These are phyloP conservation scores for Aspergillus incahuasiensis DNA, from an alignment of 495 filamentous ascomycete genomes.

Conservation along the genomic window DNA sequence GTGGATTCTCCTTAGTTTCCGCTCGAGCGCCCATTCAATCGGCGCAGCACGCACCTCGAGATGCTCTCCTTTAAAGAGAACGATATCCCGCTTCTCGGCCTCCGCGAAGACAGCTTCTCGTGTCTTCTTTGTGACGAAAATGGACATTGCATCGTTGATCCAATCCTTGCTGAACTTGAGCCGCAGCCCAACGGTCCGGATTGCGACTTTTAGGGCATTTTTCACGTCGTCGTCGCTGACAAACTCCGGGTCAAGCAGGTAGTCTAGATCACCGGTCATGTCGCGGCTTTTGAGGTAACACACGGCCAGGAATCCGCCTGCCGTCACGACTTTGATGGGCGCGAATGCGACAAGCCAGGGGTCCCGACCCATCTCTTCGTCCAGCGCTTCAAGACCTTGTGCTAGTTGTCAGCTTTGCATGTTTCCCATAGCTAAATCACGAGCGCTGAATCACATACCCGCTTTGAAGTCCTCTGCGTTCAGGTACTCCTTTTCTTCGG, in stretches of 20 bases:
- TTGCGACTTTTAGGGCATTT: conserved; percentile 16
- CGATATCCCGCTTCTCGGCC: conserved; percentile 27
- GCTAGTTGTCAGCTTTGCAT: neutral
- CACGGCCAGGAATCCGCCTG: conserved; percentile 29
- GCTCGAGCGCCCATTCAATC: conserved; percentile 33
- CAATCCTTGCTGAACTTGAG: conserved; percentile 23
- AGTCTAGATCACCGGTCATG: conserved; percentile 30
- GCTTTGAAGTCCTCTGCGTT: neutral
- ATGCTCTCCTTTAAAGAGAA: conserved; percentile 21
- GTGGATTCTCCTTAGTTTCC: conserved; percentile 30
- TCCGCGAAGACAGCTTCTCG: conserved; percentile 18
- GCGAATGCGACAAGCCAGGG: conserved; percentile 29
- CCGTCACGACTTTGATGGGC: conserved; percentile 26
- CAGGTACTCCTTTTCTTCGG: neutral
- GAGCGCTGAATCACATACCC: neutral
- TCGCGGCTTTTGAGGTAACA: conserved; percentile 25
- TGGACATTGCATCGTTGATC: conserved; percentile 26
- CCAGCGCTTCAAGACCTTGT: conserved; percentile 25
- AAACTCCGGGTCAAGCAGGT: conserved; percentile 27
- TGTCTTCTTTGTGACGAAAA: conserved; percentile 24
- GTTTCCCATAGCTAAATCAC: neutral
- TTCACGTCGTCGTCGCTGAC: conserved; percentile 25
- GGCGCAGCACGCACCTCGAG: conserved; percentile 24
- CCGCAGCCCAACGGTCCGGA: conserved; percentile 13
- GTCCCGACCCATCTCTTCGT: conserved; percentile 23